Evolutionary conservation across 192 early-diverging fungal species (phyloP), one percentile per base, ranked within the genome.

Genomic region (Backusella morwellensis): DNA sequence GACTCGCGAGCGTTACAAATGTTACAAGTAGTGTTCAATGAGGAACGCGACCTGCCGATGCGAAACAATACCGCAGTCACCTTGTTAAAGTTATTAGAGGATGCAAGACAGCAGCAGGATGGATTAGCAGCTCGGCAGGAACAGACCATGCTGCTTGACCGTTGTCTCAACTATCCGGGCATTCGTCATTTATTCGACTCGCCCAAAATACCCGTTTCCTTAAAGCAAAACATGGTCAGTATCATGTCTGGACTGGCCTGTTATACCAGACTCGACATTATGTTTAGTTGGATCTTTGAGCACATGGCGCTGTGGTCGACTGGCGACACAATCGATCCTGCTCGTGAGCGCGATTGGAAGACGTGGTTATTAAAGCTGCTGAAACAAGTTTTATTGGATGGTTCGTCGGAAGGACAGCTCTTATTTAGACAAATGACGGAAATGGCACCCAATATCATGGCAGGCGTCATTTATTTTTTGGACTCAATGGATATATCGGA

Each of bases 401-500:
- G 67, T 7, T 66, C 63, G 0, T 44, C 40, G 4, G 38, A 34
- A 44, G 74, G 67, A 15, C 63, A 63, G 29, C 66, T 66, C n/a
- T 59, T 8, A 54, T 68, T 19, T 70, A 8, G 67, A 40, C 75
- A 77, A 26, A 63, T 21, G 17, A 50, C 29, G 19, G 68, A 67
- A 72, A 52, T 72, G 41, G 63, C 70, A 52, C 69, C 74, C 14
- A 70, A 69, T 36, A 63, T 80, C n/a, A 36, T 80, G 26, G 41
- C 35, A 1, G 75, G 68, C 29, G 21, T 80, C 4, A 80, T 75
- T 42, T 67, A 74, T 3, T 73, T 80, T 36, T 52, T 80, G 70
- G 78, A 80, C 66, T 50, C 78, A 19, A 75, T 75, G 67, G 36
- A 75, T 19, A 72, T 74, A 26, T 32, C 78, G 4, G 78, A 80